These are phyloP conservation scores for Daedalea quercina DNA, from an alignment of 768 basidiomycete species.

Conservation along the genomic window DNA sequence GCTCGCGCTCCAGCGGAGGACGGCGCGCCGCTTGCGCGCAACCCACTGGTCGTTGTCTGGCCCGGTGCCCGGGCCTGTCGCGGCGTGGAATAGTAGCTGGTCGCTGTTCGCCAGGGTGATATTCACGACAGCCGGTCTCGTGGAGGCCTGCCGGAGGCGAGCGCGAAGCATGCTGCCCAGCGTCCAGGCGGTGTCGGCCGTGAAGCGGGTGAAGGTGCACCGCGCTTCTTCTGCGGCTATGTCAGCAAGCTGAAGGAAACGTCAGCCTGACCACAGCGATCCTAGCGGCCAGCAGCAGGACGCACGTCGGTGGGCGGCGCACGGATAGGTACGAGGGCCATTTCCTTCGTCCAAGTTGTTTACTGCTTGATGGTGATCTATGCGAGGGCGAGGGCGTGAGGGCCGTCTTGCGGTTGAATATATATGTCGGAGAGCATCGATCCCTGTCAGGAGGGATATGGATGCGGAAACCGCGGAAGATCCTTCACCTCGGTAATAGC, in stretches of 20 bases:
- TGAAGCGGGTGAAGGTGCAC: slow-evolving; percentile 16
- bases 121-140: slow-evolving; percentile 15
- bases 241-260: slow-evolving; percentile 7
- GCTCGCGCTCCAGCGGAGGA: slow-evolving; percentile 16
- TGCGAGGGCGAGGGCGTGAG: no score
- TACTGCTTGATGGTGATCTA: no score
- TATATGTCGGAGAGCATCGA: neutral
- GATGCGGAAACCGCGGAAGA: slow-evolving; percentile 4
- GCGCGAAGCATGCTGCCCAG: slow-evolving; percentile 13
- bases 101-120: slow-evolving; percentile 17
- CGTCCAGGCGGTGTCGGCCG: slow-evolving; percentile 16
- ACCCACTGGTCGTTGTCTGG: slow-evolving; percentile 19
- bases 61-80: slow-evolving; percentile 12
- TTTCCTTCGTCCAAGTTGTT: neutral
- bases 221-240: slow-evolving; percentile 10
- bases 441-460: neutral
- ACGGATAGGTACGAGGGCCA: slow-evolving; percentile 2
- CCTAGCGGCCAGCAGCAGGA: neutral
- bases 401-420: neutral
- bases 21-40: slow-evolving; percentile 17
- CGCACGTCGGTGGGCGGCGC: slow-evolving; percentile 1
- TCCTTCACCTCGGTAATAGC: neutral
- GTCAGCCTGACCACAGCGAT: neutral
- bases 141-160: slow-evolving; percentile 11
- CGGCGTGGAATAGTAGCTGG: slow-evolving; percentile 18